Percentiles rank a stretch among this genome's conserved stretches.
Conservation (phyloP, 208 protist species). For the Endotrypanum monterogeii region DNA sequence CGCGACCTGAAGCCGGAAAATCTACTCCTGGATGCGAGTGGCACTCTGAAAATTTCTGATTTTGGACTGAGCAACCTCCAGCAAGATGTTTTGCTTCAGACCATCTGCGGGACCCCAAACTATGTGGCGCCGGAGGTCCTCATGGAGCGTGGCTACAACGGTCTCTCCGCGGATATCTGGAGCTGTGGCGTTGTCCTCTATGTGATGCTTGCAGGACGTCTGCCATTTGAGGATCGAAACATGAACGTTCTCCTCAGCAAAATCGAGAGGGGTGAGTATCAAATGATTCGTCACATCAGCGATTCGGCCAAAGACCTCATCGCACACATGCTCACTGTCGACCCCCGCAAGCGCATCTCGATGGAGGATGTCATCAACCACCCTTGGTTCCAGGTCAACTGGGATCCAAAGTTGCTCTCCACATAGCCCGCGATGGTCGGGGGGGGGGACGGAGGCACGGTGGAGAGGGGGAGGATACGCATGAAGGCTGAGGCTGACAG, state of each 20-base stretch:
- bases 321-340: slow-evolving; percentile 77
- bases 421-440: not conserved
- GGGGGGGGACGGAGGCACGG: not conserved
- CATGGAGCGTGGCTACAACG: slow-evolving; percentile 92
- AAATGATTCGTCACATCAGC: slow-evolving; percentile 84
- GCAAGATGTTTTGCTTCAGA: slow-evolving; percentile 79
- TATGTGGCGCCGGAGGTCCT: slow-evolving; percentile 95
- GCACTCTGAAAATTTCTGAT: slow-evolving; percentile 90
- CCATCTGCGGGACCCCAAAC: slow-evolving; percentile 92
- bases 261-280: slow-evolving; percentile 92
- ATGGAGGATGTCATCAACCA: slow-evolving; percentile 90
- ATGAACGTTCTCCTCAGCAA: slow-evolving; percentile 92
- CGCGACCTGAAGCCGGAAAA: slow-evolving; percentile 94
- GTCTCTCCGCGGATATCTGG: slow-evolving; percentile 96
- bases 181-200: slow-evolving; percentile 96
- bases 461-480: not conserved
- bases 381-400: slow-evolving; percentile 87
- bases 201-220: slow-evolving; percentile 92
- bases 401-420: slow-evolving; percentile 54
- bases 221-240: slow-evolving; percentile 93
- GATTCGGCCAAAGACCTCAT: slow-evolving; percentile 71
- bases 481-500: too few species aligned
- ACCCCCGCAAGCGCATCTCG: slow-evolving; percentile 84
- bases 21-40: slow-evolving; percentile 77
- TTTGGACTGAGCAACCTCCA: slow-evolving; percentile 93